Base-by-base conservation (phyloP, 495 filamentous ascomycete species). In the Penicillium atrosanguineum region DNA sequence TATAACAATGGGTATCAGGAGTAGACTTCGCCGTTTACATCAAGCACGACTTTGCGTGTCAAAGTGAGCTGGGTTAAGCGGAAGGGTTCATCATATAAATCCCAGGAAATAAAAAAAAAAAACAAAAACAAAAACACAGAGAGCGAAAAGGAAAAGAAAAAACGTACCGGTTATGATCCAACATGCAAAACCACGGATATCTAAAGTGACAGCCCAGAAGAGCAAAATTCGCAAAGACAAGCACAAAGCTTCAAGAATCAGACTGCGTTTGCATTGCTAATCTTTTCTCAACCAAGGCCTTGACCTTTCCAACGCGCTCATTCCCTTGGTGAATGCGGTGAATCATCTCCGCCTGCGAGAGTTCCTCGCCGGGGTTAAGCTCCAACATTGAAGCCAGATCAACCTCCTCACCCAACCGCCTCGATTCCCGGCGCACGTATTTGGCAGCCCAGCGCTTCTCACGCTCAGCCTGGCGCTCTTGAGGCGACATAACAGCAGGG, bases 1-100 rank as follows among this genome's bases (percentile, higher is more conserved):
- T 37, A 20, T 2, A 31, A 20, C 8, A 20, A 8, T 44, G 36
- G 31, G 41, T 61, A 51, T 74, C 67, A 73, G 62, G 54, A 62
- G 68, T 64, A 87, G 81, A 77, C 31, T 82, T 89, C 89, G 90
- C 76, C 55, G 76, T 95, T 94, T 83, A 80, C 91, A 91, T 86
- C 92, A 96, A 82, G 75, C 83, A 81, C 88, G 83, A 23, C 74
- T 79, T 71, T 63, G 76, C 76, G 88, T 83, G 83, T 97, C 87
- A 87, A 87, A 96, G 93, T 96, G 93, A 97, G 91, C 91, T 97
- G 91, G 91, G 93, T 92, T 87, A 90, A 94, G 89, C 90, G 89
- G 84, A 71, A 71, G 72, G 71, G 73, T 55, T 96, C 90, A 96
- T 97, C 91, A 93, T 92, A 68, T 60, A 63, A 69, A 59, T 41